Base-by-base conservation (phyloP, 257 asterid genomes). In the Linaria vulgaris region DNA sequence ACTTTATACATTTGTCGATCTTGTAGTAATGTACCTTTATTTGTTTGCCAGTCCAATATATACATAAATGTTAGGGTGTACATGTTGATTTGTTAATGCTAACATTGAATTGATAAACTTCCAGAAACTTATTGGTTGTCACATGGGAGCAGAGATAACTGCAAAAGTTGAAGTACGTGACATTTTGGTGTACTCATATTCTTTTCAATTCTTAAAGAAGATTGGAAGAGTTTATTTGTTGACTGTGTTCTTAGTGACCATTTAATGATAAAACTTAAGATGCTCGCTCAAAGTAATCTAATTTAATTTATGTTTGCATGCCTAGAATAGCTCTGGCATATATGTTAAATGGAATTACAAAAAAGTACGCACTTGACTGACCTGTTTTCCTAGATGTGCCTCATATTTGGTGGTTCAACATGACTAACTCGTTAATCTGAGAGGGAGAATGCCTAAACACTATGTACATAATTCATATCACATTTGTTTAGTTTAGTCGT, bases 351-450 rank as follows among this genome's bases (percentile, higher is more conserved):
- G 10, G 10, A 34, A 11, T 34, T 34, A 4, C 9, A 11, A 9
- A 8, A 34, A 34, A 11, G 41, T 34, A 8, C 9, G 41, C 41
- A 34, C 9, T 34, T 34, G 22, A 34, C 45, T 21, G 20, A 34
- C 45, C 49, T n/a, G 6, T 69, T 63, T 37, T 62, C 19, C 65
- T 21, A 20, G 16, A 25, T 45, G 43, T 55, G 59, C 16, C 63
- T 17, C 17, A 27, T 19, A 54, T 23, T 53, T 31, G 30, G 43
- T 37, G 39, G 41, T 45, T 52, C 12, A 31, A 48, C 56, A 30
- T 59, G 54, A 27, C 48, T 30, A 20, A 37, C 30, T 23, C 54
- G 34, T 61, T 43, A 61, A 44, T 44, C 12, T 20, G 15, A 15
- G 65, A 1, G n/a, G 19, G 9, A 39, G 60, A 52, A 23, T 48